A percentile compares a stretch with the other conserved stretches of the same genome.
Conservation (phyloP, 768 basidiomycete genomes). For the Lentinus brumalis region DNA sequence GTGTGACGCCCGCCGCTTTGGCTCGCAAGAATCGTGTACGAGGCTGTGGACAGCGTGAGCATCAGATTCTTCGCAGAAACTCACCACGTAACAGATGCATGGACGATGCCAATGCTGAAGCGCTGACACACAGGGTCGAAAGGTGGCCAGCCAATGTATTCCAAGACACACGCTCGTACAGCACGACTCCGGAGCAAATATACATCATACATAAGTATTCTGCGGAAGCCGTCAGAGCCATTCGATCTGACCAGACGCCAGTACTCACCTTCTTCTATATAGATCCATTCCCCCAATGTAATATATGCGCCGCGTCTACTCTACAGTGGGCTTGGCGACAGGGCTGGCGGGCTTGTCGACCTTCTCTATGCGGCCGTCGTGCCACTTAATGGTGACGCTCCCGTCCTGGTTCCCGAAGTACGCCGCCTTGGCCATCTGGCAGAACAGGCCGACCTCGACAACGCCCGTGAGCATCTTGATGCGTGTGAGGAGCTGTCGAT, state of each 20-base stretch:
- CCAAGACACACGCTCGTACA: not conserved
- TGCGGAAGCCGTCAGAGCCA: not conserved
- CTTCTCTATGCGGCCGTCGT: slow-evolving; percentile 49
- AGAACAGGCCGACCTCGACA: slow-evolving; percentile 99
- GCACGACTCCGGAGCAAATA: not conserved
- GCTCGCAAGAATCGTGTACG: too few relatives aligned
- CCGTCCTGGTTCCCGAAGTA: slow-evolving; percentile 93
- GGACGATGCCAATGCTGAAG: not conserved
- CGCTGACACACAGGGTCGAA: not conserved
- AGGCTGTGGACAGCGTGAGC: too few relatives aligned
- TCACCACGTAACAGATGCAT: not conserved
- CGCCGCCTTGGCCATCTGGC: slow-evolving; percentile 89
- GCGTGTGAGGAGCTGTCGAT: slow-evolving; percentile 62
- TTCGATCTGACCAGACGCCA: not conserved
- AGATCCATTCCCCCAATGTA: not conserved
- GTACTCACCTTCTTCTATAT: not conserved
- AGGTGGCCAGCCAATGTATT: not conserved
- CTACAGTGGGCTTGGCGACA: not conserved
- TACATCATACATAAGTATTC: not conserved
- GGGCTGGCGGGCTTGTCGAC: slow-evolving; percentile 16
- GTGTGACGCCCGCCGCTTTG: too few relatives aligned
- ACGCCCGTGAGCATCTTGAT: slow-evolving; percentile 97
- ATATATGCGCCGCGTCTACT: not conserved
- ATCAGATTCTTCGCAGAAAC: too few relatives aligned
- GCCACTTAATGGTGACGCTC: slow-evolving; percentile 63